Conservation (phyloP, 371 early-diverging fungal species). For the Polyrhizophydium stewartii region DNA sequence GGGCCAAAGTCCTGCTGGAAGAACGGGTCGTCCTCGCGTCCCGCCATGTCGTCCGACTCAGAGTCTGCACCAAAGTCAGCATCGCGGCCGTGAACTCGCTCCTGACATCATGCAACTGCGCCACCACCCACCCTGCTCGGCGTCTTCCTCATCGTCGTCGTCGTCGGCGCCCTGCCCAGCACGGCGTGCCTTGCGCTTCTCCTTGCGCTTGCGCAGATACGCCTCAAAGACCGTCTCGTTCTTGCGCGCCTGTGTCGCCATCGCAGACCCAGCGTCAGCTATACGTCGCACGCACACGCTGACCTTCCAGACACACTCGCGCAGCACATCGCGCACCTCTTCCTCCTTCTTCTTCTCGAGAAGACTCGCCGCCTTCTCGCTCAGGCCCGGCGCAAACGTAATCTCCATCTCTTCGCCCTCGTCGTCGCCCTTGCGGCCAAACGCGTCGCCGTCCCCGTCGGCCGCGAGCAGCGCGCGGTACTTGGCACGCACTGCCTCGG, state of each 20-base stretch:
- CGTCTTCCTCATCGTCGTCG: conserved; percentile 26
- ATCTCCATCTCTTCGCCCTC: conserved; percentile 84
- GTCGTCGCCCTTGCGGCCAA: conserved; percentile 28
- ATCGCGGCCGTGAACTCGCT: no score
- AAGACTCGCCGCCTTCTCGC: conserved; percentile 60
- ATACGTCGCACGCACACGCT: no score
- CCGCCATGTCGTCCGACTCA: conserved; percentile 46
- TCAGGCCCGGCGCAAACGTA: conserved; percentile 90
- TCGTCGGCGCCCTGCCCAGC: conserved; percentile 37
- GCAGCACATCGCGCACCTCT: conserved; percentile 8
- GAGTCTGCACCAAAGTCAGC: background rate
- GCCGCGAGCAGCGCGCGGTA: conserved; percentile 61
- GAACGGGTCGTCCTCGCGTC: conserved; percentile 59
- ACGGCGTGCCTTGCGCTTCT: conserved; percentile 47
- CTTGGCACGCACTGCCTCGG: conserved; percentile 42
- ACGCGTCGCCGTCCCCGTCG: conserved; percentile 45
- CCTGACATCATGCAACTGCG: no score
- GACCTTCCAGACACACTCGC: background rate
- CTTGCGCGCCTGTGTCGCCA: conserved; percentile 31
- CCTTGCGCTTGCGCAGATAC: conserved; percentile 80
- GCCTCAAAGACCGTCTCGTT: conserved; percentile 81
- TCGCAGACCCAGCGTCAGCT: no score
- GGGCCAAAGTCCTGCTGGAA: conserved; percentile 60
- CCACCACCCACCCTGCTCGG: background rate
- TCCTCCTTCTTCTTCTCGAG: conserved; percentile 43